Percentiles rank a stretch among this genome's conserved stretches.
Evolutionary conservation across 2,329 filamentous ascomycete species (phyloP).

Genomic region (Neofusicoccum parvum): DNA sequence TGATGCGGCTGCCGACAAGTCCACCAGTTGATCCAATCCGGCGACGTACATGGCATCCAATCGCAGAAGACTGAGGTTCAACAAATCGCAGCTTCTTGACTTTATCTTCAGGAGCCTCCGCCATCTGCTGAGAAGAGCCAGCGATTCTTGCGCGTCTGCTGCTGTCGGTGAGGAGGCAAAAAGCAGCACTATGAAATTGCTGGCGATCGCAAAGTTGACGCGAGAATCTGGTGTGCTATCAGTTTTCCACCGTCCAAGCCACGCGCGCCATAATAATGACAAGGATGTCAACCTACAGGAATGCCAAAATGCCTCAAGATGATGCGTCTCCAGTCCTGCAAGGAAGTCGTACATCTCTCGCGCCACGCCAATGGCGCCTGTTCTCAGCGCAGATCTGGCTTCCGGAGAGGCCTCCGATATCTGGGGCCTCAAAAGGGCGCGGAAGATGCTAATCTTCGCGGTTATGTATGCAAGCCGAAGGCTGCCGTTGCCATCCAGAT

Average conservation of each 20-base stretch:
- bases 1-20: slow-evolving; percentile 32
- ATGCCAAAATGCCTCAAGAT: slow-evolving; percentile 38
- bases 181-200: slow-evolving; percentile 35
- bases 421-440: slow-evolving; percentile 50
- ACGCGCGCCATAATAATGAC: neutral
- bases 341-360: slow-evolving; percentile 35
- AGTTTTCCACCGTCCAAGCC: neutral
- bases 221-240: slow-evolving; percentile 31
- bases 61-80: slow-evolving; percentile 34
- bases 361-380: slow-evolving; percentile 33
- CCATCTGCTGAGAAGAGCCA: slow-evolving; percentile 34
- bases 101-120: slow-evolving; percentile 34
- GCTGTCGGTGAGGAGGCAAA: slow-evolving; percentile 34
- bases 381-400: slow-evolving; percentile 34
- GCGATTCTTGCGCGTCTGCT: slow-evolving; percentile 33
- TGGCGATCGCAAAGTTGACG: slow-evolving; percentile 39
- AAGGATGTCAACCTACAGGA: slow-evolving; percentile 30
- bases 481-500: slow-evolving; percentile 49
- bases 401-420: slow-evolving; percentile 30
- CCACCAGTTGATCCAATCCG: slow-evolving; percentile 32
- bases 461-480: slow-evolving; percentile 56
- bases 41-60: slow-evolving; percentile 35
- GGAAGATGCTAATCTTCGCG: slow-evolving; percentile 55
- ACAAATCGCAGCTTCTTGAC: slow-evolving; percentile 36
- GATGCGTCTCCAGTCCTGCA: slow-evolving; percentile 30